Conservation (phyloP, 2,329 filamentous ascomycete species). For the Curvularia lunata region DNA sequence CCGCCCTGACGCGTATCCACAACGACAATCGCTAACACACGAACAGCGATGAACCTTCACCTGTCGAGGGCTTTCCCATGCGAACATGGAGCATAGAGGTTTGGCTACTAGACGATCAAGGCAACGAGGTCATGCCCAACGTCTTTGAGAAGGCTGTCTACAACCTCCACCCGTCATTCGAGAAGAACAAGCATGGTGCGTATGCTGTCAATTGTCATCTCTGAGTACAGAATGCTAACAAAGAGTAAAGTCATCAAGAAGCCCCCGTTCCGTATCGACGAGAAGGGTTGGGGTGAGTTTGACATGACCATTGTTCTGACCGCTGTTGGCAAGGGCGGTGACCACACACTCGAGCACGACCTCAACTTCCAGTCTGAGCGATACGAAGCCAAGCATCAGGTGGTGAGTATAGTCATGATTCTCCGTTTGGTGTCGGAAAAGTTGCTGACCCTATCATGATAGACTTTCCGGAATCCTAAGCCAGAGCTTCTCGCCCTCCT, state of each 20-base stretch:
- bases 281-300: conserved; percentile 99
- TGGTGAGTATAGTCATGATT: conserved; percentile 59
- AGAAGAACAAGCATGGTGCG: conserved; percentile 81
- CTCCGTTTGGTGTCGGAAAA: neutral
- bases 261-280: conserved; percentile 85
- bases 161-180: conserved; percentile 92
- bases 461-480: conserved; percentile 91
- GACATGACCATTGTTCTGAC: conserved; percentile 88
- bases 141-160: conserved; percentile 94
- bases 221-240: neutral
- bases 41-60: conserved; percentile 75
- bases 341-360: conserved; percentile 82
- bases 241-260: conserved; percentile 66
- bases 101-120: conserved; percentile 82
- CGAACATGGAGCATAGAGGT: conserved; percentile 90
- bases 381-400: conserved; percentile 82
- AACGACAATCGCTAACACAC: conserved; percentile 21
- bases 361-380: conserved; percentile 83
- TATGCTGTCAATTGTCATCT: neutral
- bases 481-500: conserved; percentile 80
- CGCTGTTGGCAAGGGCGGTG: conserved; percentile 83
- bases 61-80: conserved; percentile 88
- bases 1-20: conserved; percentile 18
- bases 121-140: conserved; percentile 80
- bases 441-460: neutral